Evolutionary conservation across 352 stramenopile genomes (phyloP).

Genomic region (Phytophthora vignae): DNA sequence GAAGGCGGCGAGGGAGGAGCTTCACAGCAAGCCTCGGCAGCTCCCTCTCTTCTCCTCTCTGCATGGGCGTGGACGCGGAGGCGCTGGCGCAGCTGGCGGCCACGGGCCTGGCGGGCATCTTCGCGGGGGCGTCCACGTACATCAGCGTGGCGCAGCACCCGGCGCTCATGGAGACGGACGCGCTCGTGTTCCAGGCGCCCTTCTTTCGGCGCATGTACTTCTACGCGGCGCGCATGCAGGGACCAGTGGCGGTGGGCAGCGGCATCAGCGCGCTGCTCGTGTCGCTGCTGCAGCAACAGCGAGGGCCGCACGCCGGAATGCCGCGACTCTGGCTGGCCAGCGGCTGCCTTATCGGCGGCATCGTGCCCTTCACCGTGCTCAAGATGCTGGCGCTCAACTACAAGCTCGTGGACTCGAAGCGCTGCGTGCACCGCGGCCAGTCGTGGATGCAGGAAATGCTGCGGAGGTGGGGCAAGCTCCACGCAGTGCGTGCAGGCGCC

Average conservation of each 20-base stretch:
- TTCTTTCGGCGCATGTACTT: slow-evolving; percentile 88
- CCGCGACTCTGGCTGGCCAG: slow-evolving; percentile 64
- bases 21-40: too few species aligned
- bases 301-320: slow-evolving; percentile 39
- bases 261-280: slow-evolving; percentile 60
- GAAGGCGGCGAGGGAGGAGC: background rate
- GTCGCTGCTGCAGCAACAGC: slow-evolving; percentile 48
- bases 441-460: slow-evolving; percentile 68
- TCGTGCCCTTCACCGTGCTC: slow-evolving; percentile 73
- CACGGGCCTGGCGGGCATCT: slow-evolving; percentile 68
- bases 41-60: background rate
- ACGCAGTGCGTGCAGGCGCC: slow-evolving; percentile 57
- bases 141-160: slow-evolving; percentile 81
- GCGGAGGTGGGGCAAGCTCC: slow-evolving; percentile 58
- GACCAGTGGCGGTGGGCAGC: slow-evolving; percentile 61
- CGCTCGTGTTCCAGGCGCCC: slow-evolving; percentile 64
- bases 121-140: slow-evolving; percentile 71
- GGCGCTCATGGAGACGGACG: slow-evolving; percentile 66
- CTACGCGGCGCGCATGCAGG: slow-evolving; percentile 72
- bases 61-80: slow-evolving; percentile 60
- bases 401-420: slow-evolving; percentile 61
- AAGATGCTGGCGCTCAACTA: slow-evolving; percentile 76
- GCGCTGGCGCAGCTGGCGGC: slow-evolving; percentile 67
- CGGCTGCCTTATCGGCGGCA: slow-evolving; percentile 59
- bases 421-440: slow-evolving; percentile 45